Base-by-base conservation (phyloP, 164 flowering plant genomes). In the Akebia trifoliata region DNA sequence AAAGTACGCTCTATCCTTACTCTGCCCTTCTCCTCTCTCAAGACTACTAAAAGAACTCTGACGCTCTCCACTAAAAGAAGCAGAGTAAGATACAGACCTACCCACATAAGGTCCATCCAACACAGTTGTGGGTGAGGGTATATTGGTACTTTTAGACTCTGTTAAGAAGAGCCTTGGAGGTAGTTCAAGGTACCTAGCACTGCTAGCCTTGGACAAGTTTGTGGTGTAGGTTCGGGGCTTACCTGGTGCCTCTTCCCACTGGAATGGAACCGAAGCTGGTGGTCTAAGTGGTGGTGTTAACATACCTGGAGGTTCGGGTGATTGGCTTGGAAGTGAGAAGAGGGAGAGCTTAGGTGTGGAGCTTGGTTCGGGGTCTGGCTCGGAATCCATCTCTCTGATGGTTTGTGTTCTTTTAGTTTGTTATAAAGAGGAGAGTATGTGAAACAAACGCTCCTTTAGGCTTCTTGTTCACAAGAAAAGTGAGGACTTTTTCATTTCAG, bases 201-300 rank as follows among this genome's bases (percentile, higher is more conserved):
- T 45, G 51, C 42, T 60, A 2, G 42, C 50, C 17, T 25, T 18
- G 17, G 50, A 14, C 30, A 51, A 8, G 26, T 12, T 25, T 40
- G 7, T 9, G 15, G 55, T 1, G 44, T 47, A 37, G 39, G 60
- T 56, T 40, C 80, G 62, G 43, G 96, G 93, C 73, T 62, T 76
- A 5, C 96, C 93, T 1, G 96, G 96, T 1, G 80, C 83, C 50
- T 86, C 90, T 60, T 88, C 96, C 96, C 96, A 88, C 42, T 58
- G 56, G 64, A 88, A 88, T 0, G 96, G 96, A 30, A 88, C 68
- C 6, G 93, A 74, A 11, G 64, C 84, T 1, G 67, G 46, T 25
- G 78, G 40, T 4, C 66, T 69, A 30, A 69, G 69, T 12, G 89
- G 96, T 17, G 96, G 89, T 1, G 92, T 81, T 9, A 57, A 29